These are phyloP conservation scores for Aquanectria penicillioides DNA, from an alignment of 2,329 filamentous ascomycete genomes.

Conservation along the genomic window DNA sequence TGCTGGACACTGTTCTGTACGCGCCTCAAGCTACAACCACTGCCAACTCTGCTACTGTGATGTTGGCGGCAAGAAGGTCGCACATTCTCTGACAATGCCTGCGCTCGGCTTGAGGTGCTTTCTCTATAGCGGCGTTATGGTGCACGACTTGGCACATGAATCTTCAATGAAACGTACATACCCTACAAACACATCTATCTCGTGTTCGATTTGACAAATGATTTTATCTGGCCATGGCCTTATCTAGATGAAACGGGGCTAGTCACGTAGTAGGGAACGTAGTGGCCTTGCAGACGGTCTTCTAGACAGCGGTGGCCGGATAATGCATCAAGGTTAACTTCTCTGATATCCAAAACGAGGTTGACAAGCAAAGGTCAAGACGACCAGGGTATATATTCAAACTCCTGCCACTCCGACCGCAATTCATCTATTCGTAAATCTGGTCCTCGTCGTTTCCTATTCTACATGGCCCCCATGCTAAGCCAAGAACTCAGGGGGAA, in stretches of 20 bases:
- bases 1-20: constrained; percentile 2
- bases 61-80: too few species aligned
- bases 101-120: constrained; percentile 19
- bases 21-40: not conserved
- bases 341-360: too few species aligned
- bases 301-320: too few species aligned
- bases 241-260: too few species aligned
- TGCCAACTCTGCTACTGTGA: not conserved
- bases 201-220: not conserved
- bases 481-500: constrained; percentile 63
- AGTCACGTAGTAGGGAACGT: too few species aligned
- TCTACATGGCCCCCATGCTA: constrained; percentile 48
- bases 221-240: too few species aligned
- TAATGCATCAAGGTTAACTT: too few species aligned
- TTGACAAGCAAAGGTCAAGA: not conserved
- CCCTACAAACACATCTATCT: not conserved
- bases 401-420: not conserved
- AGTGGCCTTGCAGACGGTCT: too few species aligned
- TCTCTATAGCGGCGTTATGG: constrained; percentile 39
- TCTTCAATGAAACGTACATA: constrained; percentile 34
- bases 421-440: not conserved
- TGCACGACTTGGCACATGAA: constrained; percentile 36
- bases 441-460: constrained; percentile 13
- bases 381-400: constrained; percentile 14
- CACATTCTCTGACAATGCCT: constrained; percentile 17